Base-by-base conservation (phyloP, 257 asterid species). In the Misopates orontium region DNA sequence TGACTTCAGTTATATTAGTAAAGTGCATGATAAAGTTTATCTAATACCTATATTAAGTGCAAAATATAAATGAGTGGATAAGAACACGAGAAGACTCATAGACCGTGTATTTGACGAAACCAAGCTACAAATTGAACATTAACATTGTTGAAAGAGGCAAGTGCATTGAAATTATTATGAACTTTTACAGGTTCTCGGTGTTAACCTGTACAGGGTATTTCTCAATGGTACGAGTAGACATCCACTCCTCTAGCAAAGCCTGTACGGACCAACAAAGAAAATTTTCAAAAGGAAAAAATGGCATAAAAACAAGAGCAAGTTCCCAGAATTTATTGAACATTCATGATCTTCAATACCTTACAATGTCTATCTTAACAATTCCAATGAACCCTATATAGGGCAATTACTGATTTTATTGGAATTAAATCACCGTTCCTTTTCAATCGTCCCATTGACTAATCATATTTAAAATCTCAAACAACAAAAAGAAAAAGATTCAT, bases 241-340 rank as follows among this genome's bases (percentile, higher is more conserved):
- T 73, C 97, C 96, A 90, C 84, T 94, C 99, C 85, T 94, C 99
- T 45, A 94, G 88, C 84, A 94, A 76, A 57, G 99, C 98, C 96
- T 88, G 86, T 67, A 59, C 54, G 55, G 58, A 65, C 70, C 55
- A 75, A 69, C 16, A 75, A 60, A 65, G 24, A 58, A 65, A 54
- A 60, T 15, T 10, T 47, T 19, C 63, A 11, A 40, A 61, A 60
- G 16, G 56, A 13, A 68, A 36, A 42, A 19, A 31, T 22, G 50
- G 73, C 15, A 59, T 23, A 16, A 31, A 19, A 36, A 72, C n/a
- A 16, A 56, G 23, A 31, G 62, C 54, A 49, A 36, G 49, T 60
- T 47, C 28, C 28, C 14, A 42, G 59, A 57, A 62, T 41, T 63
- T 32, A 66, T 48, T 24, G 41, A 50, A 40, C 73, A 68, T 53